A percentile compares a stretch with the other conserved stretches of the same genome.
Evolutionary conservation across 176 grass and related monocot genomes (phyloP).

Genomic region (Coix lacrymajobi): DNA sequence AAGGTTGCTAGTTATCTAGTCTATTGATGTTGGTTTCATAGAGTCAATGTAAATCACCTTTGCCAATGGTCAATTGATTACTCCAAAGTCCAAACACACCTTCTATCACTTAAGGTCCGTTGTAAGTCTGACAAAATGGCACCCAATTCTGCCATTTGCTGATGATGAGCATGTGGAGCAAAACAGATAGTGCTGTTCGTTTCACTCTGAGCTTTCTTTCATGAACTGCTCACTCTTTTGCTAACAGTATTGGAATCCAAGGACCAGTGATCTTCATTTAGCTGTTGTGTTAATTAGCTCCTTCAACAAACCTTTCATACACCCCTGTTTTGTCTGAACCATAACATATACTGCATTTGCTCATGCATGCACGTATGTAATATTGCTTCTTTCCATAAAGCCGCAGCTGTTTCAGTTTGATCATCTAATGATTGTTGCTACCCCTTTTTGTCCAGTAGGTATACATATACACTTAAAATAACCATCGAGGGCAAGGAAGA

Average conservation of each 20-base stretch:
- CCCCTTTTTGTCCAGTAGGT: conserved; percentile 27
- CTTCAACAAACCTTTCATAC: background rate
- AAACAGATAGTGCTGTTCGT: background rate
- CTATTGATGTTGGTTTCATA: background rate
- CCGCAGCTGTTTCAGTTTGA: conserved; percentile 31
- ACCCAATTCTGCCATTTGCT: background rate
- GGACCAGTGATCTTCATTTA: background rate
- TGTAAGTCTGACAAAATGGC: background rate
- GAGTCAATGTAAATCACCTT: background rate
- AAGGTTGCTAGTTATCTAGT: background rate
- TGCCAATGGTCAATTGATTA: background rate
- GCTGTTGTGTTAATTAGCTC: background rate
- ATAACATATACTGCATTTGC: conserved; percentile 1
- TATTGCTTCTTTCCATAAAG: conserved; percentile 44
- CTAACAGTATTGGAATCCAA: background rate
- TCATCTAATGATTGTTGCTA: conserved; percentile 55
- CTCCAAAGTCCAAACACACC: conserved; percentile 31
- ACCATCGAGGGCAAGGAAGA: conserved; percentile 26
- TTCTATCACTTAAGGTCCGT: background rate
- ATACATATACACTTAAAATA: conserved; percentile 32
- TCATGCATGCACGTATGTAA: conserved; percentile 17
- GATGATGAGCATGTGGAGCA: background rate
- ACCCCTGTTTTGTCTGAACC: background rate
- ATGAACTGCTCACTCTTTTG: background rate
- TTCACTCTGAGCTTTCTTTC: background rate